These are phyloP conservation scores for Sporopachydermia lactativora DNA, from an alignment of 805 yeast genomes.

Conservation along the genomic window DNA sequence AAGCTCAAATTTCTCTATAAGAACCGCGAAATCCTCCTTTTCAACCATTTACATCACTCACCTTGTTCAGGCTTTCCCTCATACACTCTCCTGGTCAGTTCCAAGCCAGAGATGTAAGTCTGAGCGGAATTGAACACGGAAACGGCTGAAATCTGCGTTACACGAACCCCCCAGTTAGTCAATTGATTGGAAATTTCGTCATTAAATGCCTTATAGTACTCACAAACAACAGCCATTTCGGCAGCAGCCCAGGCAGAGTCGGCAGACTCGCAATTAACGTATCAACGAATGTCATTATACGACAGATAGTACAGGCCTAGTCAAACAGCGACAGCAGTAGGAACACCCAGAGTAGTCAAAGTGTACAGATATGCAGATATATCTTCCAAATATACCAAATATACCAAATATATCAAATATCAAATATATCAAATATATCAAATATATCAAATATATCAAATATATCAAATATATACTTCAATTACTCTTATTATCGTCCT, in stretches of 20 bases:
- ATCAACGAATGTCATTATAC: not conserved
- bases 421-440: too few relatives aligned
- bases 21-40: not conserved
- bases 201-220: conserved; percentile 10
- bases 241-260: conserved; percentile 40
- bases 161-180: conserved; percentile 16
- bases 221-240: conserved; percentile 68
- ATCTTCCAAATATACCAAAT: too few relatives aligned
- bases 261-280: conserved; percentile 22
- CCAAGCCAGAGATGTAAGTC: conserved; percentile 62
- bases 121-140: conserved; percentile 84
- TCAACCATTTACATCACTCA: conserved; percentile 12
- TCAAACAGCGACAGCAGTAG: too few relatives aligned
- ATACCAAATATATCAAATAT: too few relatives aligned
- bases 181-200: too few relatives aligned
- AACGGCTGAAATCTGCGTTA: conserved; percentile 55
- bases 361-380: too few relatives aligned
- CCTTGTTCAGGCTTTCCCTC: conserved; percentile 47
- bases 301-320: too few relatives aligned
- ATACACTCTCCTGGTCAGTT: conserved; percentile 71
- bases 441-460: too few relatives aligned
- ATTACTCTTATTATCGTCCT: too few relatives aligned
- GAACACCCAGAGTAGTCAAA: too few relatives aligned
- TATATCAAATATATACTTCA: too few relatives aligned
- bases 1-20: not conserved